phyloP scores from a whole-genome alignment of 2,329 filamentous ascomycete species.

The Hymenoscyphus salicellus region DNA sequence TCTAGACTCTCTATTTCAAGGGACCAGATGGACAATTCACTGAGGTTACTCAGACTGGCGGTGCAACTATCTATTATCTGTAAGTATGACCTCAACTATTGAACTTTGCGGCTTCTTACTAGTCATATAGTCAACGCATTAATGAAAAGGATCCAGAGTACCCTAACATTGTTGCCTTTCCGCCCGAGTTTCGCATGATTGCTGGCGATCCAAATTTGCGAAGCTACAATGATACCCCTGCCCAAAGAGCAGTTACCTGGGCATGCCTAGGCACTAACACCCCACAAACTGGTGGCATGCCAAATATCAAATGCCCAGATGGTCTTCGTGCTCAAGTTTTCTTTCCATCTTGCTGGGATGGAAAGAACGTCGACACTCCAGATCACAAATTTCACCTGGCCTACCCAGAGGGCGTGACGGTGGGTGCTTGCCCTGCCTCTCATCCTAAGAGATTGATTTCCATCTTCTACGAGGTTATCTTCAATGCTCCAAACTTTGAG shows the following conservation, averaged over 20 bases:
- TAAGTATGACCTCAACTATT: slow-evolving; percentile 30
- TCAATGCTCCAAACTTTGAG: slow-evolving; percentile 49
- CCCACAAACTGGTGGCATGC: slow-evolving; percentile 51
- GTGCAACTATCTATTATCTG: slow-evolving; percentile 57
- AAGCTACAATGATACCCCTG: slow-evolving; percentile 45
- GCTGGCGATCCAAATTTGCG: slow-evolving; percentile 56
- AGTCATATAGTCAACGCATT: slow-evolving; percentile 39
- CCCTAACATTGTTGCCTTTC: slow-evolving; percentile 55
- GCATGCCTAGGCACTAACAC: slow-evolving; percentile 50
- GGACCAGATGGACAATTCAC: slow-evolving; percentile 56
- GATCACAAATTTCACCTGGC: slow-evolving; percentile 57
- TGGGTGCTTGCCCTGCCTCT: slow-evolving; percentile 47
- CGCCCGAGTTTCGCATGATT: slow-evolving; percentile 62
- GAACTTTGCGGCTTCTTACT: not conserved
- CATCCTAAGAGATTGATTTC: slow-evolving; percentile 56
- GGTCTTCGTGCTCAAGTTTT: slow-evolving; percentile 49
- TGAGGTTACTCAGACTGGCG: slow-evolving; percentile 43
- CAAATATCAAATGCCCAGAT: slow-evolving; percentile 51
- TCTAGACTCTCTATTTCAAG: slow-evolving; percentile 48
- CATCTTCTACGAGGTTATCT: slow-evolving; percentile 60
- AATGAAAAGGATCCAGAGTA: slow-evolving; percentile 40
- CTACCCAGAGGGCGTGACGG: slow-evolving; percentile 48
- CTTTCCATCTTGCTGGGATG: slow-evolving; percentile 64
- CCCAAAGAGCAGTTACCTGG: slow-evolving; percentile 50
- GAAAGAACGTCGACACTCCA: slow-evolving; percentile 50